Conservation (phyloP, 2,329 filamentous ascomycete species). For the Pyricularia grisea region DNA sequence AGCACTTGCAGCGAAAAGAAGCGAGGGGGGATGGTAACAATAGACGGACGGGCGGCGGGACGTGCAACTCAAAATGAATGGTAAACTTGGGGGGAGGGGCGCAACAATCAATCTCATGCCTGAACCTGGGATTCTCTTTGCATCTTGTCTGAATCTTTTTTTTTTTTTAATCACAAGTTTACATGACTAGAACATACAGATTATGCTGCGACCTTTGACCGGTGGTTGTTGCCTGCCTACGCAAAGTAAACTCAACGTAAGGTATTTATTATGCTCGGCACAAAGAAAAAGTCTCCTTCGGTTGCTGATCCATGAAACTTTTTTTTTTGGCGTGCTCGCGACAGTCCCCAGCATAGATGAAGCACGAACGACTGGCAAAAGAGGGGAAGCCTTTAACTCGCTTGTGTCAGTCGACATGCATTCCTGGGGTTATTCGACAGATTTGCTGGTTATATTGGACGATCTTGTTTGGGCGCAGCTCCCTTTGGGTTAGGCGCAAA, state of each 20-base stretch:
- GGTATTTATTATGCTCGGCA: not conserved
- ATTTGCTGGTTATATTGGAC: not conserved
- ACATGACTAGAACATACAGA: not conserved
- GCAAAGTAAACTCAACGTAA: not conserved
- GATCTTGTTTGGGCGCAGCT: not conserved
- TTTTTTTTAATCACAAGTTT: not conserved
- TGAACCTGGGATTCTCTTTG: not conserved
- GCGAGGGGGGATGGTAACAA: not conserved
- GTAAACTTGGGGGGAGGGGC: not conserved
- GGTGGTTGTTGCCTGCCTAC: not conserved
- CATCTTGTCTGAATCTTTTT: not conserved
- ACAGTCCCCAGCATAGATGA: not conserved
- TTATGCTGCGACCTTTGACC: not conserved
- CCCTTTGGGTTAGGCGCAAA: not conserved
- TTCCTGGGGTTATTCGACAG: not conserved
- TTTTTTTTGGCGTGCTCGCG: not conserved
- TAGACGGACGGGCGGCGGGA: not conserved
- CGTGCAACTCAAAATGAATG: not conserved
- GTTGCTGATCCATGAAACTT: not conserved
- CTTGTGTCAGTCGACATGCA: not conserved
- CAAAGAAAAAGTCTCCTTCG: not conserved
- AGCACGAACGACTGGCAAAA: not conserved
- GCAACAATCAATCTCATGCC: not conserved
- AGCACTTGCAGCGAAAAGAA: not conserved
- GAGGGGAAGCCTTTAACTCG: not conserved